phyloP scores from a whole-genome alignment of 768 basidiomycete genomes.

The Austroboletus festivus region DNA sequence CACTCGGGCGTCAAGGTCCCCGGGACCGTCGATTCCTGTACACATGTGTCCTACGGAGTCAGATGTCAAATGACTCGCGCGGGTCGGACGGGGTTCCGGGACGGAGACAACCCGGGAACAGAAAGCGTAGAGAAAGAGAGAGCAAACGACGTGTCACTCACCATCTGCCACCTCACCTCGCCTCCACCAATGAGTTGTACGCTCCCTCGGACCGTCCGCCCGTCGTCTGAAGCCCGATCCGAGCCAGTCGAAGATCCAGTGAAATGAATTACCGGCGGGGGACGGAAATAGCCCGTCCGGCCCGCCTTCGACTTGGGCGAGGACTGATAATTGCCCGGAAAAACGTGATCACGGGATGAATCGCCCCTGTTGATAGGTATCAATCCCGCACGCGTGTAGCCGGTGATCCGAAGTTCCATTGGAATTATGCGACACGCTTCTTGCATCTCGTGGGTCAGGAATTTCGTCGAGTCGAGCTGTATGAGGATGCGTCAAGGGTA shows the following conservation, averaged over 20 bases:
- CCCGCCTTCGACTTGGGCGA: too few species aligned
- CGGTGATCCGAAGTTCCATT: slow-evolving; percentile 41
- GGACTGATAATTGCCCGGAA: neutral
- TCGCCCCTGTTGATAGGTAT: slow-evolving; percentile 18
- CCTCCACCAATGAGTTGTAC: slow-evolving; percentile 50
- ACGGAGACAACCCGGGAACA: neutral
- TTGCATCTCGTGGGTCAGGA: slow-evolving; percentile 29
- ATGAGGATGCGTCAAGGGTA: neutral
- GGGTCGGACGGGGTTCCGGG: neutral
- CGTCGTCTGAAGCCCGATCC: slow-evolving; percentile 29
- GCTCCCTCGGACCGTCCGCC: slow-evolving; percentile 39
- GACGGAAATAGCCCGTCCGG: slow-evolving; percentile 25
- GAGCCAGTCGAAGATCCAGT: slow-evolving; percentile 44
- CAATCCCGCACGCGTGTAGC: slow-evolving; percentile 33
- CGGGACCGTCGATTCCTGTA: slow-evolving; percentile 32
- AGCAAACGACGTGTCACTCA: slow-evolving; percentile 20
- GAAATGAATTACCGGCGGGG: slow-evolving; percentile 51
- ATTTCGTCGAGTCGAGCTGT: slow-evolving; percentile 28
- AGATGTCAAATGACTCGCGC: neutral
- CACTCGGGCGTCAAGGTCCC: slow-evolving; percentile 41
- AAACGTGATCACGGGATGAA: slow-evolving; percentile 8
- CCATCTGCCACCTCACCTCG: slow-evolving; percentile 50
- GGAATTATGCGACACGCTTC: slow-evolving; percentile 56
- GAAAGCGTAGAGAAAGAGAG: neutral
- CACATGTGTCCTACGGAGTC: slow-evolving; percentile 14